Conservation (phyloP, 352 stramenopile genomes). For the Peronospora destructor region DNA sequence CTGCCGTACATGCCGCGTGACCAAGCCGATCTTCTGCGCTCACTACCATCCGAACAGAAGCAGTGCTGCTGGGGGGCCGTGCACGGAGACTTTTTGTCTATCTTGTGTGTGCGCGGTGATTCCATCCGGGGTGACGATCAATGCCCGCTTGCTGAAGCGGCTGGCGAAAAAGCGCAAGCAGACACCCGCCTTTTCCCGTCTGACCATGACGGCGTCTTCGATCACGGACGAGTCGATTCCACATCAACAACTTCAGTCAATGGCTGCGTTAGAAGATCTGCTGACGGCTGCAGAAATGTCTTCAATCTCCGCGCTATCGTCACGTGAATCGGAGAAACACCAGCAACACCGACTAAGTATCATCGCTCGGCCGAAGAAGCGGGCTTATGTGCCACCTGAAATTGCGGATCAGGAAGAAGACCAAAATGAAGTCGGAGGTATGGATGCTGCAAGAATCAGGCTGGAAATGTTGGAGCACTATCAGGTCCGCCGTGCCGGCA, state of each 20-base stretch:
- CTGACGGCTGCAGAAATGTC: constrained; percentile 32
- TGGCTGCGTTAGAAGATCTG: constrained; percentile 13
- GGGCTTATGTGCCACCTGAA: constrained; percentile 14
- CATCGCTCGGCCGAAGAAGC: constrained; percentile 29
- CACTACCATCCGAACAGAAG: constrained; percentile 38
- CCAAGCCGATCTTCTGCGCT: constrained; percentile 68
- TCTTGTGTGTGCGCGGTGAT: constrained; percentile 66
- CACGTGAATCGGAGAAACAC: constrained; percentile 61
- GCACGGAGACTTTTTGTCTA: constrained; percentile 72
- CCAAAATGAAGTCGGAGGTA: neutral
- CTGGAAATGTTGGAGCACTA: constrained; percentile 60
- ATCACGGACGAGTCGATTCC: constrained; percentile 25
- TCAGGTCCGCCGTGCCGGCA: constrained; percentile 26
- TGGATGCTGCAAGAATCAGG: constrained; percentile 31
- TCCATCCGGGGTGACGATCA: constrained; percentile 52
- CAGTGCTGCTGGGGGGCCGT: constrained; percentile 29
- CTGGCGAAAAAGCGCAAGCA: constrained; percentile 58
- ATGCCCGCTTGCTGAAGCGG: constrained; percentile 55
- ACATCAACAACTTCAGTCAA: constrained; percentile 7
- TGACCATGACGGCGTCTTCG: constrained; percentile 34
- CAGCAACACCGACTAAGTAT: constrained; percentile 58
- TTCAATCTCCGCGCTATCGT: constrained; percentile 65
- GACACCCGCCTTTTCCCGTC: constrained; percentile 23
- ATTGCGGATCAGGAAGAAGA: constrained; percentile 10
- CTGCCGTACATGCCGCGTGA: constrained; percentile 58